These are phyloP conservation scores for Tulasnella sp. DNA, from an alignment of 768 basidiomycete species.

Conservation along the genomic window DNA sequence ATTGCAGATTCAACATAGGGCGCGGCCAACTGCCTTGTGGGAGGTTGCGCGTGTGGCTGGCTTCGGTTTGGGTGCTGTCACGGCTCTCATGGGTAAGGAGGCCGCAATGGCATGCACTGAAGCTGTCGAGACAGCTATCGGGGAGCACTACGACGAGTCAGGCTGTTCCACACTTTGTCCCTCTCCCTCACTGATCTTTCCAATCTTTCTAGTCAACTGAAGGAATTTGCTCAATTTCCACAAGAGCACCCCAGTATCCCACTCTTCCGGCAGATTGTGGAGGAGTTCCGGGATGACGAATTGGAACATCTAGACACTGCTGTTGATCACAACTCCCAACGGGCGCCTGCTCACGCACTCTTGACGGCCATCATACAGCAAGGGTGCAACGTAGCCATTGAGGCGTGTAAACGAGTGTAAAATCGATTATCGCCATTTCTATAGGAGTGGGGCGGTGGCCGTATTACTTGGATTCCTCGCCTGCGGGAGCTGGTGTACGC, in stretches of 20 bases:
- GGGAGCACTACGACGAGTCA: conserved; percentile 96
- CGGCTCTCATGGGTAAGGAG: conserved; percentile 81
- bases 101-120: conserved; percentile 99
- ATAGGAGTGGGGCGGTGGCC: neutral
- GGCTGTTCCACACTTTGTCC: conserved; percentile 26
- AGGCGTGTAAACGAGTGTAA: conserved; percentile 73
- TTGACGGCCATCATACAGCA: conserved; percentile 74
- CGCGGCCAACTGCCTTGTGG: conserved; percentile 74
- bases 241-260: conserved; percentile 68
- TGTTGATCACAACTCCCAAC: conserved; percentile 76
- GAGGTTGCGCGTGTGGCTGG: conserved; percentile 82
- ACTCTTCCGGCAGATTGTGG: conserved; percentile 57
- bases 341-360: conserved; percentile 84
- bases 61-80: conserved; percentile 73
- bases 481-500: neutral
- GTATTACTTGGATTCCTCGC: conserved; percentile 28
- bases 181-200: neutral
- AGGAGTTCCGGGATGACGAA: conserved; percentile 88
- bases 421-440: conserved; percentile 12
- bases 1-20: conserved; percentile 68
- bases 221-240: conserved; percentile 53
- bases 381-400: conserved; percentile 85
- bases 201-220: conserved; percentile 55
- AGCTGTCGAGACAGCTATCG: conserved; percentile 94
- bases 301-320: conserved; percentile 89